Evolutionary conservation across 2,329 filamentous ascomycete genomes (phyloP).

Genomic region (Ophiostoma montium): DNA sequence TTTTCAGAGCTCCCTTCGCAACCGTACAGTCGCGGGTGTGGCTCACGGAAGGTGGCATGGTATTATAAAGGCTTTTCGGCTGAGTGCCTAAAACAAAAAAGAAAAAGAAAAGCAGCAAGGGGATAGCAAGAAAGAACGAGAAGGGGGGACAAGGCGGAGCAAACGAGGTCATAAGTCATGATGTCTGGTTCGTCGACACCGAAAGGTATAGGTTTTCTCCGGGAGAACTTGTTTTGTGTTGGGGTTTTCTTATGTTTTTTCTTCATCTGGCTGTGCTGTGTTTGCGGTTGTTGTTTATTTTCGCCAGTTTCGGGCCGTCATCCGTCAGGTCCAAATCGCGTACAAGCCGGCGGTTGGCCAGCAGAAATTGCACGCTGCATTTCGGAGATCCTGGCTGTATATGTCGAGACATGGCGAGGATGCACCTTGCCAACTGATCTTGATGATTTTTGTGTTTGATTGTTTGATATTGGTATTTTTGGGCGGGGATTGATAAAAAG

Average conservation of each 20-base stretch:
- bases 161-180: neutral
- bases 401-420: too few relatives aligned
- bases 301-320: too few relatives aligned
- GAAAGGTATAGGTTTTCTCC: constrained; percentile 2
- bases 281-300: constrained; percentile 2
- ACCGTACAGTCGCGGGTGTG: neutral
- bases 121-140: constrained; percentile 20
- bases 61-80: neutral
- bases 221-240: neutral
- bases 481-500: too few relatives aligned
- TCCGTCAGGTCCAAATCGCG: too few relatives aligned
- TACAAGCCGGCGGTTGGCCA: too few relatives aligned
- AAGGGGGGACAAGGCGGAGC: neutral
- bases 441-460: constrained; percentile 2
- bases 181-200: neutral
- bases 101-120: neutral
- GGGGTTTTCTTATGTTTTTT: neutral
- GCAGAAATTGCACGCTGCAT: too few relatives aligned
- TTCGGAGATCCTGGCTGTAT: too few relatives aligned
- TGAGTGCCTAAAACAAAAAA: neutral
- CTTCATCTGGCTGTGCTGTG: neutral
- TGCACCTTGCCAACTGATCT: too few relatives aligned
- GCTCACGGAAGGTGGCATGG: neutral
- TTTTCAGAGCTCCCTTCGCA: neutral
- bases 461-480: neutral